Evolutionary conservation across 2,329 filamentous ascomycete genomes (phyloP).

Genomic region (Grosmannia huntii): DNA sequence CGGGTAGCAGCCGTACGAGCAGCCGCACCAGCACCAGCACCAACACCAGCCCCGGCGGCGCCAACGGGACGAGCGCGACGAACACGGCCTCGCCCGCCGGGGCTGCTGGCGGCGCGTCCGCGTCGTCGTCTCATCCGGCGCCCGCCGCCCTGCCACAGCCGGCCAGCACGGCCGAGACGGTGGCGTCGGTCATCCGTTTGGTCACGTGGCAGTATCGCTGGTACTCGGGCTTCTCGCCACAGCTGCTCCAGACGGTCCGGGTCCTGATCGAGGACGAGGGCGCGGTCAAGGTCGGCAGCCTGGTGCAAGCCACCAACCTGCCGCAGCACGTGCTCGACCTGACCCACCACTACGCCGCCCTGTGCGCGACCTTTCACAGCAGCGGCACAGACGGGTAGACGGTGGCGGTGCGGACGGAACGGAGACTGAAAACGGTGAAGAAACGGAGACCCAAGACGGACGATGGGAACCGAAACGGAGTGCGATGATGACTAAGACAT

Average conservation of each 20-base stretch:
- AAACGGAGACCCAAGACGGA: not conserved
- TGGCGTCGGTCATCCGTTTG: slow-evolving; percentile 76
- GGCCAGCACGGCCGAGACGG: slow-evolving; percentile 56
- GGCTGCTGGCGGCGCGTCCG: not conserved
- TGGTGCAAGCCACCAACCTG: slow-evolving; percentile 89
- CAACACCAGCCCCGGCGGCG: not conserved
- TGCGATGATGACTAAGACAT: not conserved
- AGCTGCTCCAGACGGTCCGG: slow-evolving; percentile 75
- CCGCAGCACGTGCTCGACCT: slow-evolving; percentile 88
- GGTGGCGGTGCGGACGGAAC: too few relatives aligned
- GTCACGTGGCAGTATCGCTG: slow-evolving; percentile 98
- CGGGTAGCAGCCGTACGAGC: not conserved
- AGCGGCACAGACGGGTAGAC: slow-evolving; percentile 78
- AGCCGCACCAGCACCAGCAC: not conserved
- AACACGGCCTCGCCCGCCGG: not conserved
- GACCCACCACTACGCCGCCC: slow-evolving; percentile 88
- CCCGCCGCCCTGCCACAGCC: too few relatives aligned
- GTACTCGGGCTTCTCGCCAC: slow-evolving; percentile 98
- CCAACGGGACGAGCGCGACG: not conserved
- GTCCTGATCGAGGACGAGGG: slow-evolving; percentile 95
- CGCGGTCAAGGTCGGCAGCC: slow-evolving; percentile 91
- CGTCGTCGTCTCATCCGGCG: too few relatives aligned
- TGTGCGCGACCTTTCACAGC: slow-evolving; percentile 91
- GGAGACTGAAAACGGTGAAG: not conserved
- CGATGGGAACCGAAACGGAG: too few relatives aligned